Percentiles rank a stretch among this genome's conserved stretches.
phyloP scores from a whole-genome alignment of 257 asterid genomes.

The Solanum pennellii region DNA sequence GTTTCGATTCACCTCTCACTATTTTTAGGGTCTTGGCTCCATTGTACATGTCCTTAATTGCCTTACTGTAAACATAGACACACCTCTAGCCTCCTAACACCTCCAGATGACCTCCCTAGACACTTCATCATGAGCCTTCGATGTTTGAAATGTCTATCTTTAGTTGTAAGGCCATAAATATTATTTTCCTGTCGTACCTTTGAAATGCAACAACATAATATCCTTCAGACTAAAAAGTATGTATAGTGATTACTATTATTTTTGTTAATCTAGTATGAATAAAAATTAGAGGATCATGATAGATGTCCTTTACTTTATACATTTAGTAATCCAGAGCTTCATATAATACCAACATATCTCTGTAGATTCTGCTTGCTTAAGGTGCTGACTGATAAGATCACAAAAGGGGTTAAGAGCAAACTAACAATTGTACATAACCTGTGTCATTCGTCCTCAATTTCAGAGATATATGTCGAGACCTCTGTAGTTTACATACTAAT shows the following conservation, averaged over 20 bases:
- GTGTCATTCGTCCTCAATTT: background rate
- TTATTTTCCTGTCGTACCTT: background rate
- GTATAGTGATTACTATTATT: background rate
- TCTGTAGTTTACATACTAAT: background rate
- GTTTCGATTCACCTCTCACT: background rate
- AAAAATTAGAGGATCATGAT: background rate
- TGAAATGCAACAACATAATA: background rate
- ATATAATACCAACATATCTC: background rate
- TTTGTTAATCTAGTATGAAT: background rate
- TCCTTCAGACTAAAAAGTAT: background rate
- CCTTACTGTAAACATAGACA: background rate
- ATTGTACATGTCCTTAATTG: background rate
- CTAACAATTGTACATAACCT: background rate
- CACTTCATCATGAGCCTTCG: background rate
- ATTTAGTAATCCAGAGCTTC: background rate
- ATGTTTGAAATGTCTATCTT: background rate
- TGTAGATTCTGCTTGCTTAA: background rate
- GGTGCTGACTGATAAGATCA: background rate
- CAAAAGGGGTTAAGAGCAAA: background rate
- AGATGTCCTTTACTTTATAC: background rate
- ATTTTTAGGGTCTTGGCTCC: background rate
- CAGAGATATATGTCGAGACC: background rate
- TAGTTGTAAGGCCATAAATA: background rate
- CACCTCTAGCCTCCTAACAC: background rate
- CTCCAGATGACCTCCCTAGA: background rate